These are phyloP conservation scores for Anisodus tanguticus DNA, from an alignment of 257 asterid species.

Conservation along the genomic window DNA sequence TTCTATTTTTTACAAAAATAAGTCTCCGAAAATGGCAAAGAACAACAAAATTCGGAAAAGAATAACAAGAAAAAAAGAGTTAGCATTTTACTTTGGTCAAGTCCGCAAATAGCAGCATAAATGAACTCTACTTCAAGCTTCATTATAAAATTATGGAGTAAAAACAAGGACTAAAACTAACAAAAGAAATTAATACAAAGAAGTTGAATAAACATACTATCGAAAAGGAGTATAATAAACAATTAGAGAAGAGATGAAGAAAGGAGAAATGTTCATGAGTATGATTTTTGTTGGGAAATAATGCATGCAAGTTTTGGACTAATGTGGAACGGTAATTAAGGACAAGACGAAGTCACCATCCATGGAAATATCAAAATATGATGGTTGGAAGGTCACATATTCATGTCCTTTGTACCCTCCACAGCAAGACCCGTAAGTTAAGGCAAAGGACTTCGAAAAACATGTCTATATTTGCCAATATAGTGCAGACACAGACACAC, in stretches of 20 bases:
- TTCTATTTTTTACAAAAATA: no score
- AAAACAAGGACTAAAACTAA: no score
- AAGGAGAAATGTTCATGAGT: neutral
- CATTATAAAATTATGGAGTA: no score
- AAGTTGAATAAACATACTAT: no score
- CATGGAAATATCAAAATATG: neutral
- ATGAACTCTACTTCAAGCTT: neutral
- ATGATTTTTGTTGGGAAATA: neutral
- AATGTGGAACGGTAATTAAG: neutral
- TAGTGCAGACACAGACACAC: neutral
- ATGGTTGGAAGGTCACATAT: slow-evolving; percentile 22
- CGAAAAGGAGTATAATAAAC: neutral
- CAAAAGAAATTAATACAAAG: no score
- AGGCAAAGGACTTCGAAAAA: neutral
- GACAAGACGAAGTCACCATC: slow-evolving; percentile 2
- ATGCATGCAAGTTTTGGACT: neutral
- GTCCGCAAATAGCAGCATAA: neutral
- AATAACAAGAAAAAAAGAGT: no score
- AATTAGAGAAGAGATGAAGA: neutral
- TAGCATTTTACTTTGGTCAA: neutral
- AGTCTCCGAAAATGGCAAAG: neutral
- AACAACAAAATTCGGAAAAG: no score
- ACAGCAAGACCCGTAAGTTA: neutral
- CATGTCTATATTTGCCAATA: neutral
- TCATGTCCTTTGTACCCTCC: slow-evolving; percentile 5